Conservation (phyloP, 1,139 yeast genomes). For the Spathaspora sp. region DNA sequence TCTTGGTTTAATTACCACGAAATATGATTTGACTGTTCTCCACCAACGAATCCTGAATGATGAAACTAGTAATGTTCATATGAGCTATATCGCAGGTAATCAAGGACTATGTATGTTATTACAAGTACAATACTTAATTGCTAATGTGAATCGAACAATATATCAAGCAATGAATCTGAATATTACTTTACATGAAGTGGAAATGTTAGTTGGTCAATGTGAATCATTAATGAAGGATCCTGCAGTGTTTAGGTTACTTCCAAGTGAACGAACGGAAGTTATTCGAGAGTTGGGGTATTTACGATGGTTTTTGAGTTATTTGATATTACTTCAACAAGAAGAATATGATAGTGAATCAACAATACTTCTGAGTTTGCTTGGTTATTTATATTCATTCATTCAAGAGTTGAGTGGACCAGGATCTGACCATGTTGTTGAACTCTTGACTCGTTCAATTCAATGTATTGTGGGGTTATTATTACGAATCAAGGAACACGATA, state of each 20-base stretch:
- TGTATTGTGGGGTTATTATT: conserved; percentile 36
- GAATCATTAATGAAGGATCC: conserved; percentile 27
- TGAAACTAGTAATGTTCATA: conserved; percentile 25
- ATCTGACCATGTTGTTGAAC: conserved; percentile 32
- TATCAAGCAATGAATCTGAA: conserved; percentile 22
- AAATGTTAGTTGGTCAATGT: conserved; percentile 21
- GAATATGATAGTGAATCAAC: conserved; percentile 23
- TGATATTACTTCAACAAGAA: conserved; percentile 38
- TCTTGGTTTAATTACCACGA: conserved; percentile 12
- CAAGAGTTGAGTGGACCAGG: conserved; percentile 12
- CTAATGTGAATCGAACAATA: conserved; percentile 24
- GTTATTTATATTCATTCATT: background rate
- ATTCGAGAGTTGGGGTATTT: conserved; percentile 30
- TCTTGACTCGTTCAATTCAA: conserved; percentile 34
- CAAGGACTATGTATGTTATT: conserved; percentile 21
- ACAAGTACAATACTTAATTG: conserved; percentile 30
- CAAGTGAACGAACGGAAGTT: conserved; percentile 24
- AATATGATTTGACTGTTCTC: conserved; percentile 15
- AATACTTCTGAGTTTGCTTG: conserved; percentile 22
- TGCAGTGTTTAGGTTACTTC: conserved; percentile 17
- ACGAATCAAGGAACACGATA: conserved; percentile 22
- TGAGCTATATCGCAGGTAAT: conserved; percentile 22
- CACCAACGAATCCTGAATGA: conserved; percentile 27
- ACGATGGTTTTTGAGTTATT: conserved; percentile 29
- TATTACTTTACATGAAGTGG: conserved; percentile 10